phyloP scores from a whole-genome alignment of 352 stramenopile species.

The Phytophthora sp. region DNA sequence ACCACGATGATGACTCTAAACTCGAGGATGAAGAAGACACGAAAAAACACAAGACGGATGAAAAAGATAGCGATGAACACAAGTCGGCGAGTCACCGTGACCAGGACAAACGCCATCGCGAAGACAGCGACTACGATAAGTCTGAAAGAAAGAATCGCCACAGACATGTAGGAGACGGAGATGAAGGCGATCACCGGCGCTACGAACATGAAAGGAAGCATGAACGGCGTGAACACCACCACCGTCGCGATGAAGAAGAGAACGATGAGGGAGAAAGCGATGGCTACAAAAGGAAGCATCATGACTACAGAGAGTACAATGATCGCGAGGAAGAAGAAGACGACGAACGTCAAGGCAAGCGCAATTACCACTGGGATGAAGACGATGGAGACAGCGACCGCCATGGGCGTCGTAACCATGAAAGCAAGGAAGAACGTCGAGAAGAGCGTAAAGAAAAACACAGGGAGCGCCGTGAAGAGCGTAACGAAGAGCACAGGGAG shows the following conservation, averaged over 20 bases:
- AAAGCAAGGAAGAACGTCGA: slow-evolving; percentile 17
- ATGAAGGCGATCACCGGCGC: background rate
- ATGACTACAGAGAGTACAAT: background rate
- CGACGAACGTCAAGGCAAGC: slow-evolving; percentile 1
- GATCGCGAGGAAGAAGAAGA: background rate
- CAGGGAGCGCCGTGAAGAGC: slow-evolving; percentile 1
- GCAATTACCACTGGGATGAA: background rate
- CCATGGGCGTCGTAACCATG: slow-evolving; percentile 16
- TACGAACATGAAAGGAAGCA: slow-evolving; percentile 2
- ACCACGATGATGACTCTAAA: slow-evolving; percentile 3
- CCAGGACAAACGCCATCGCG: slow-evolving; percentile 7
- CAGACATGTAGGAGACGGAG: background rate
- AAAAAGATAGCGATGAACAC: background rate
- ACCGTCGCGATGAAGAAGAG: slow-evolving; percentile 4
- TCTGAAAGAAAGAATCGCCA: slow-evolving; percentile 6
- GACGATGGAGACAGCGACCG: slow-evolving; percentile 2
- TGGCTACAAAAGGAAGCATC: slow-evolving; percentile 3
- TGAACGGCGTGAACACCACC: slow-evolving; percentile 1
- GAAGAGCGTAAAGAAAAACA: slow-evolving; percentile 18
- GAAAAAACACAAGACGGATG: slow-evolving; percentile 11
- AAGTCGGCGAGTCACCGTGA: background rate
- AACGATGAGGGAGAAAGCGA: background rate
- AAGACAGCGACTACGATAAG: slow-evolving; percentile 1
- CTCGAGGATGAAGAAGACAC: background rate
- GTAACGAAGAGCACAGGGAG: slow-evolving; percentile 13